Conservation (phyloP, 2,329 filamentous ascomycete genomes). For the Dothideomycetidae sp. region DNA sequence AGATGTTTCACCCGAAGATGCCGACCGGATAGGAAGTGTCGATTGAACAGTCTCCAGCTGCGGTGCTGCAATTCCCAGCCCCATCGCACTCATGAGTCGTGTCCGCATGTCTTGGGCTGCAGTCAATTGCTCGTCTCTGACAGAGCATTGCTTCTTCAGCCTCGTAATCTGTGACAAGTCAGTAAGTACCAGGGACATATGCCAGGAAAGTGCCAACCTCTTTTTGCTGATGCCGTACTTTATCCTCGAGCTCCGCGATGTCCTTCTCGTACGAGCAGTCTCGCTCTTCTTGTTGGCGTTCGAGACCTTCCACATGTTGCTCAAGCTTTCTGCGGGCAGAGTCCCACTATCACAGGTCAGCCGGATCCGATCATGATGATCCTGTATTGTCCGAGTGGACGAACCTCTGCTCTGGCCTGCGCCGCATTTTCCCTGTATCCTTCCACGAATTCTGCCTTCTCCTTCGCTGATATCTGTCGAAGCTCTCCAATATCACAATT, state of each 20-base stretch:
- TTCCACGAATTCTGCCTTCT: conserved; percentile 4
- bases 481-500: conserved; percentile 7
- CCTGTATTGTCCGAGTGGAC: too few species aligned
- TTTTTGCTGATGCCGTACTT: background rate
- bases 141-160: conserved; percentile 20
- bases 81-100: conserved; percentile 26
- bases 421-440: conserved; percentile 3
- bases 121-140: conserved; percentile 24
- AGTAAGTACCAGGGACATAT: too few species aligned
- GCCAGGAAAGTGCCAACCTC: too few species aligned
- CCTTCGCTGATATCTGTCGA: background rate
- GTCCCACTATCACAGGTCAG: background rate
- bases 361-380: too few species aligned
- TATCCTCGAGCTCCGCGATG: background rate
- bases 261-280: background rate
- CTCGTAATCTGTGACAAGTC: conserved; percentile 15
- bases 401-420: conserved; percentile 2
- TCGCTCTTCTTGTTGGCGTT: background rate
- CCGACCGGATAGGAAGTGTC: conserved; percentile 10
- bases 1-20: conserved; percentile 9
- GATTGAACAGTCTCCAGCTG: conserved; percentile 5
- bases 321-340: background rate
- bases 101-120: conserved; percentile 26
- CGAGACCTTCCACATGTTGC: background rate
- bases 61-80: conserved; percentile 13